Conservation (phyloP, 441 rosid species). For the Aleurites moluccanus region DNA sequence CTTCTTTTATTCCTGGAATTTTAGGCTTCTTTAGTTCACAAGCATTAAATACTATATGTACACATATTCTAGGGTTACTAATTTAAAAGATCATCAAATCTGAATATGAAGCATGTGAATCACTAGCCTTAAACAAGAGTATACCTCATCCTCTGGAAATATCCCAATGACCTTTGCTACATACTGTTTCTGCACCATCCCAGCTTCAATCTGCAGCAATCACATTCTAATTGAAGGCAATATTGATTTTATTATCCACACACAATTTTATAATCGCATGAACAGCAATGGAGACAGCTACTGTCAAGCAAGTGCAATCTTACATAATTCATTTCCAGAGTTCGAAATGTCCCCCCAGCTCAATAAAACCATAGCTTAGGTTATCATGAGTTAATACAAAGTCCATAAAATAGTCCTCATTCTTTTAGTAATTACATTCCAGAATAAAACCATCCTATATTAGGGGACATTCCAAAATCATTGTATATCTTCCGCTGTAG, state of each 20-base stretch:
- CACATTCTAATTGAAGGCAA: background rate
- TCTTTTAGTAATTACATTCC: background rate
- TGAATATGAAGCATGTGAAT: conserved; percentile 6
- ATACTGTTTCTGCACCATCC: conserved; percentile 72
- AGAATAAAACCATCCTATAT: background rate
- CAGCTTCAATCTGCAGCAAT: conserved; percentile 74
- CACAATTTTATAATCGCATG: background rate
- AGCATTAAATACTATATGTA: background rate
- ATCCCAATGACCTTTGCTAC: conserved; percentile 77
- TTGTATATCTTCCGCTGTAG: background rate
- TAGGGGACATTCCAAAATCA: background rate
- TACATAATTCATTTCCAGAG: background rate
- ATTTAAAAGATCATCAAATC: conserved; percentile 13
- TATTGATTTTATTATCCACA: background rate
- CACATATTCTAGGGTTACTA: background rate
- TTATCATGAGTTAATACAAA: background rate
- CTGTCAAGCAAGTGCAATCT: conserved; percentile 7
- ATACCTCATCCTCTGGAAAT: conserved; percentile 86
- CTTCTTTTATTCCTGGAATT: background rate
- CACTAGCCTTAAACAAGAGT: conserved; percentile 13
- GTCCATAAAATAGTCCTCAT: background rate
- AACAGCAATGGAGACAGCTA: background rate
- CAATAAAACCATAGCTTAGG: background rate
- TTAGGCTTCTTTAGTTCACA: background rate
- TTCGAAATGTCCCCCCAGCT: background rate